Base-by-base conservation (phyloP, 345 rosid genomes). In the Syzygium oleosum region DNA sequence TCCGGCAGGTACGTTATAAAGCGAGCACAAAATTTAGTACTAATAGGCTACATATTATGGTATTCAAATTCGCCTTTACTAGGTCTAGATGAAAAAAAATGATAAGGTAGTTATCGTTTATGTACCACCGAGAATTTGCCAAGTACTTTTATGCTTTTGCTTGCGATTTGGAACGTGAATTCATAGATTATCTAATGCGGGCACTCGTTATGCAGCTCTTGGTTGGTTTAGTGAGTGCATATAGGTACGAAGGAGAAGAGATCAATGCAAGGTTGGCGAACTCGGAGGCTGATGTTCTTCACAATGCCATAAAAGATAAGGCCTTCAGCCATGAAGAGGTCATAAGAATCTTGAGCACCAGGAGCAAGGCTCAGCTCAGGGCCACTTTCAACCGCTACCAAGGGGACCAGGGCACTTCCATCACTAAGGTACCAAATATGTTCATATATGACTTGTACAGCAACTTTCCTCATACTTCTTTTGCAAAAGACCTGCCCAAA, bases 291-390 rank as follows among this genome's bases (percentile, higher is more conserved):
- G 92, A 84, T 31, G 34, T 89, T 87, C 94, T 95, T 78, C 93
- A 90, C 29, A 90, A 91, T 43, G 95, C 92, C 23, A 87, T 92
- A 87, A 92, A 93, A 55, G 92, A 91, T 73, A 90, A 93, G 88
- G 88, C 56, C 3, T 86, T 87, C 61, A 90, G 89, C 88, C 93
- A 93, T 46, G 96, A 95, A 34, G 96, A 94, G 58, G 84, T 93
- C 23, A 89, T 95, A 17, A 89, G 98, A 87, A 94, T 95, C 85
- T 51, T 94, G 84, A 91, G 88, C 41, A 93, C 96, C 38, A 93
- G 98, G 90, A 94, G 96, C 93, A 94, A 90, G 90, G 27, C 89
- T 19, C 98, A 93, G 89, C 91, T 95, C 89, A 84, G 90, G 90
- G 96, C 95, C 3, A 93, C 94, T 52, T 90, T 93, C 93, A 95